Base-by-base conservation (phyloP, 2,329 filamentous ascomycete genomes). In the Diaporthe helianthi region DNA sequence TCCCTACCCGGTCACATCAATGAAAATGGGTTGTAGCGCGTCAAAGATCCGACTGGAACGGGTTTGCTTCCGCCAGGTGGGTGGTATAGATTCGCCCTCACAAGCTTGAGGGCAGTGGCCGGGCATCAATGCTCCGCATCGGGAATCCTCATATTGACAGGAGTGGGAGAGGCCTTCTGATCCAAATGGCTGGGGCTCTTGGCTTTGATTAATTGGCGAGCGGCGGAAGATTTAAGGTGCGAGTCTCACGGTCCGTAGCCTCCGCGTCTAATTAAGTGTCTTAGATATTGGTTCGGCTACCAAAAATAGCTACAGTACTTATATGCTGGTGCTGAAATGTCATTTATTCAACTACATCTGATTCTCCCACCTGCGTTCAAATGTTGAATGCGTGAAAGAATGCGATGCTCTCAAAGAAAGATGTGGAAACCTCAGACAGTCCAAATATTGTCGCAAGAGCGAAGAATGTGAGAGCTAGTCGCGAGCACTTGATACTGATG, bases 251-350 rank as follows among this genome's bases (percentile, higher is more conserved):
- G 58, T 61, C 41, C 41, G 41, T 61, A 22, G 58, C 41, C 58
- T 61, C 58, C 58, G 58, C 41, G 12, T 61, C 58, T 19, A 61
- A 61, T 47, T 13, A 47, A 61, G 58, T 33, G 47, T 61, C 13
- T 12, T 46, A 12, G 2, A 47, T 47, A 10, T 73, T 68, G 33
- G 71, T 73, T 55, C 72, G 64, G 41, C 19, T 17, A n/a, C 41
- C 58, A 47, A 61, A 33, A 61, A 47, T 47, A 61, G 41, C 8
- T 10, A 15, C 6, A 24, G 17, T 24, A n/a, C 31, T 19, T 29
- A 44, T 5, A 33, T 58, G 24, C 2, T 2, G 22, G 26, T 19
- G 38, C 38, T 31, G 24, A 1, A 19, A 61, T n/a, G 33, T 47
- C 7, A 33, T 13, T 33, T n/a, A 29, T 33, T n/a, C 13, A 7